phyloP scores from a whole-genome alignment of 2,329 filamentous ascomycete species.

The Penicillium sp. region DNA sequence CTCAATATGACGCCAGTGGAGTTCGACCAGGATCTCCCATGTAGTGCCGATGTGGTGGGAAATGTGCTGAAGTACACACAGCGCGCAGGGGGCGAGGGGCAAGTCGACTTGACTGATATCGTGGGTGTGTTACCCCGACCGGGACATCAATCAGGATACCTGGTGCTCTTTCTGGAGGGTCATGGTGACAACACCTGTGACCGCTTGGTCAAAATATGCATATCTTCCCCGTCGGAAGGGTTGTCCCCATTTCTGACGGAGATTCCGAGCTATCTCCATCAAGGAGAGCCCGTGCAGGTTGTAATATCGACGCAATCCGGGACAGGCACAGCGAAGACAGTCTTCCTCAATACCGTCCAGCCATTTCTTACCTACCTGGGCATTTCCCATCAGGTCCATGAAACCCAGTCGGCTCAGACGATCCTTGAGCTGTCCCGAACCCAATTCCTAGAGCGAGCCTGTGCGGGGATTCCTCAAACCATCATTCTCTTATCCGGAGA shows the following conservation, averaged over 20 bases:
- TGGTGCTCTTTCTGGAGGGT: constrained; percentile 22
- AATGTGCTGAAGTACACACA: constrained; percentile 19
- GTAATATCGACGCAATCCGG: constrained; percentile 66
- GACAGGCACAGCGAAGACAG: constrained; percentile 51
- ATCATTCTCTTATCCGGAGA: constrained; percentile 82
- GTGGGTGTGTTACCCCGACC: constrained; percentile 22
- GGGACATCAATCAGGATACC: constrained; percentile 9
- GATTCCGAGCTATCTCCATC: constrained; percentile 22
- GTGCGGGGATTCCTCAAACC: constrained; percentile 49
- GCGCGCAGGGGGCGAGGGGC: constrained; percentile 9
- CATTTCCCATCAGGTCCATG: constrained; percentile 53
- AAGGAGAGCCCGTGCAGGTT: constrained; percentile 47
- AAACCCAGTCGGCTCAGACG: constrained; percentile 60
- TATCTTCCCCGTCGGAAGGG: constrained; percentile 14
- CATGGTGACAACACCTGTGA: background rate
- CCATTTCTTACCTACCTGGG: constrained; percentile 52
- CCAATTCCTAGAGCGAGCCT: constrained; percentile 49
- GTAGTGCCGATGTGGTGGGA: constrained; percentile 7
- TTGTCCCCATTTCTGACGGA: constrained; percentile 15
- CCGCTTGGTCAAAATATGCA: constrained; percentile 16
- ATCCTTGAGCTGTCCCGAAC: constrained; percentile 59
- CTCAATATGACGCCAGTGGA: background rate
- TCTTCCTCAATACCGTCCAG: constrained; percentile 54
- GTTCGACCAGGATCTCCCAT: background rate
- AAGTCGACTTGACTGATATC: constrained; percentile 22